Evolutionary conservation across 306 rosid genomes (phyloP).

Genomic region (Geum urbanum): DNA sequence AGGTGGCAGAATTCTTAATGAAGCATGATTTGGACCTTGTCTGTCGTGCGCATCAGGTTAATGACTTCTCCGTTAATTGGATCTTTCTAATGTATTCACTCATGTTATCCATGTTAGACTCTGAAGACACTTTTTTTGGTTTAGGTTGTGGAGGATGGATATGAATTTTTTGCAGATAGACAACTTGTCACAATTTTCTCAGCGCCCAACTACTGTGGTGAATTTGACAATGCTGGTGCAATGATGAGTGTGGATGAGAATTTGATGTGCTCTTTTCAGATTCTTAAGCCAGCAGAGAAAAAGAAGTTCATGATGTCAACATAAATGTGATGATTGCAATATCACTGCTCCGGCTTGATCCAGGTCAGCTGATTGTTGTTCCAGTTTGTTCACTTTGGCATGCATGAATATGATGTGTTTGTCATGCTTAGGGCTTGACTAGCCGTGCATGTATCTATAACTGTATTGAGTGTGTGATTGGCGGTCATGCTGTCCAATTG

Average conservation of each 20-base stretch:
- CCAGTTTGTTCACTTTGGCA: constrained; percentile 14
- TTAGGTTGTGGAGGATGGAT: constrained; percentile 94
- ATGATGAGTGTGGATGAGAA: constrained; percentile 90
- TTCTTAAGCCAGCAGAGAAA: constrained; percentile 87
- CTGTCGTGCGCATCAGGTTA: constrained; percentile 94
- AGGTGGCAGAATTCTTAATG: constrained; percentile 66
- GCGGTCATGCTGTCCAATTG: neutral
- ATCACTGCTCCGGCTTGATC: constrained; percentile 26
- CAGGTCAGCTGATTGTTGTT: constrained; percentile 43
- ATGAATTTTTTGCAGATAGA: constrained; percentile 86
- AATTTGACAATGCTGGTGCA: constrained; percentile 94
- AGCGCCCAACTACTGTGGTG: constrained; percentile 89
- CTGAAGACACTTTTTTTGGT: constrained; percentile 24
- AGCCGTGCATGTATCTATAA: neutral
- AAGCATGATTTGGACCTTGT: constrained; percentile 87
- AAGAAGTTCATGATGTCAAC: constrained; percentile 55
- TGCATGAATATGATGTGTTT: neutral
- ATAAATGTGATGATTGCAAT: constrained; percentile 44
- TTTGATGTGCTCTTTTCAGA: constrained; percentile 89
- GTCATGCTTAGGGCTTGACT: constrained; percentile 5
- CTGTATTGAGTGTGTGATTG: neutral
- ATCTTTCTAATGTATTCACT: constrained; percentile 1
- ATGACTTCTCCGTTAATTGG: neutral
- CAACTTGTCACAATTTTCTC: constrained; percentile 86
- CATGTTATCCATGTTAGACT: constrained; percentile 13